Percentiles rank a stretch among this genome's conserved stretches.
Conservation (phyloP, 352 stramenopile genomes). For the Phytophthora pinifolia region DNA sequence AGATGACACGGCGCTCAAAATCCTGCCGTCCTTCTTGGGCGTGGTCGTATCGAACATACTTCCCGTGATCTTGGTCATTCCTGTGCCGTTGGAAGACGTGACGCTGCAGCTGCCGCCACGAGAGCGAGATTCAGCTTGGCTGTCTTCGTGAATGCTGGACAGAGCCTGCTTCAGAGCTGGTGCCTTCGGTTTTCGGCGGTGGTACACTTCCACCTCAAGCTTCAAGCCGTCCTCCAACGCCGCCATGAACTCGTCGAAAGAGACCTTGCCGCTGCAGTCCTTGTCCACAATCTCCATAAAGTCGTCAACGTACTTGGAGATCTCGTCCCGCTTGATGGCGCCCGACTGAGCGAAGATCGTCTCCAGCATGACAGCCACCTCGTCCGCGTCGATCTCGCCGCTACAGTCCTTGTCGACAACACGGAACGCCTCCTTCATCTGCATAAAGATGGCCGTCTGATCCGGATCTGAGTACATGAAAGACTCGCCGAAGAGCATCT, state of each 20-base stretch:
- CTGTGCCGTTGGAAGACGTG: conserved; percentile 34
- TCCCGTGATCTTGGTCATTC: conserved; percentile 31
- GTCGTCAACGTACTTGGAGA: conserved; percentile 69
- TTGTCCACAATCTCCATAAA: conserved; percentile 76
- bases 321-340: conserved; percentile 59
- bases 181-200: conserved; percentile 41
- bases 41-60: conserved; percentile 47
- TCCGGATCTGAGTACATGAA: conserved; percentile 77
- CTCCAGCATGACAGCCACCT: conserved; percentile 73
- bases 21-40: conserved; percentile 41
- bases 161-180: conserved; percentile 24
- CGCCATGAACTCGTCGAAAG: conserved; percentile 83
- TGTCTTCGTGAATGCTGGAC: conserved; percentile 42
- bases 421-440: conserved; percentile 83
- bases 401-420: conserved; percentile 73
- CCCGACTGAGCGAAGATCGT: conserved; percentile 72
- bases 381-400: conserved; percentile 76
- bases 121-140: conserved; percentile 4
- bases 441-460: conserved; percentile 80
- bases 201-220: conserved; percentile 74
- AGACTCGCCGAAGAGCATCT: conserved; percentile 67
- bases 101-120: conserved; percentile 23
- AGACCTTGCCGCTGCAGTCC: conserved; percentile 68
- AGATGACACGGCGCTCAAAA: conserved; percentile 29
- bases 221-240: conserved; percentile 73